These are phyloP conservation scores for Neoarthrinium moseri DNA, from an alignment of 2,329 filamentous ascomycete species.

Conservation along the genomic window DNA sequence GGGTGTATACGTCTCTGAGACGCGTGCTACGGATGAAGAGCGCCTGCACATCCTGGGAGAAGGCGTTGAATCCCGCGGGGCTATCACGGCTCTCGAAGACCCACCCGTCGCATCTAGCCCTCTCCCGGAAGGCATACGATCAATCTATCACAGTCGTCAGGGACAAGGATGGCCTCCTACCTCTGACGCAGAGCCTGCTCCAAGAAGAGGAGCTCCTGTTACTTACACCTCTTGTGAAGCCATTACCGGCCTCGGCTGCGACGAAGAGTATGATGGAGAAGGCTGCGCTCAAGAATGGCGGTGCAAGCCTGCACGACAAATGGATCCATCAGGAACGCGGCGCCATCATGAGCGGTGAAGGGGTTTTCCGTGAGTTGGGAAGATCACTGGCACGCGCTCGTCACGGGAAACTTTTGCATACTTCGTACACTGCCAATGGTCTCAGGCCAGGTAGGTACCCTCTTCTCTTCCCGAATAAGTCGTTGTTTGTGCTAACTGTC, in stretches of 20 bases:
- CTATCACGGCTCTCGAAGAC: slow-evolving; percentile 74
- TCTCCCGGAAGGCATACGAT: slow-evolving; percentile 87
- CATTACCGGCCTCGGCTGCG: slow-evolving; percentile 83
- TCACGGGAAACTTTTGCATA: slow-evolving; percentile 84
- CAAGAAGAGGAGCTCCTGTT: slow-evolving; percentile 86
- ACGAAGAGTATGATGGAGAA: slow-evolving; percentile 67
- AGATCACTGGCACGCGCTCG: slow-evolving; percentile 82
- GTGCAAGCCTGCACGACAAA: slow-evolving; percentile 48
- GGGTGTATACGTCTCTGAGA: slow-evolving; percentile 77
- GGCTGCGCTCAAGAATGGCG: slow-evolving; percentile 35
- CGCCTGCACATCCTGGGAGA: slow-evolving; percentile 85
- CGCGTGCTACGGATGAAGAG: slow-evolving; percentile 80
- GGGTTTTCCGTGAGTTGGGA: slow-evolving; percentile 87
- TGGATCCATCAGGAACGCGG: slow-evolving; percentile 59
- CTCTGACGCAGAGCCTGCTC: slow-evolving; percentile 77
- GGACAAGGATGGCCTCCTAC: slow-evolving; percentile 82
- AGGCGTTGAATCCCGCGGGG: slow-evolving; percentile 84
- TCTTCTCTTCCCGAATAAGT: neutral
- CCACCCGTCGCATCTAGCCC: slow-evolving; percentile 75
- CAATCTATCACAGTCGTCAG: slow-evolving; percentile 89
- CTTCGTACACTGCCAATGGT: slow-evolving; percentile 92
- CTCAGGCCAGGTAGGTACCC: slow-evolving; percentile 64
- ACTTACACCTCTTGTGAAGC: slow-evolving; percentile 86
- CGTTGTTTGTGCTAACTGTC: slow-evolving; percentile 8
- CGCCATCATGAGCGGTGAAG: slow-evolving; percentile 84